Percentiles rank a stretch among this genome's conserved stretches.
phyloP scores from a whole-genome alignment of 768 basidiomycete species.

The Tylopilus subfusipes region DNA sequence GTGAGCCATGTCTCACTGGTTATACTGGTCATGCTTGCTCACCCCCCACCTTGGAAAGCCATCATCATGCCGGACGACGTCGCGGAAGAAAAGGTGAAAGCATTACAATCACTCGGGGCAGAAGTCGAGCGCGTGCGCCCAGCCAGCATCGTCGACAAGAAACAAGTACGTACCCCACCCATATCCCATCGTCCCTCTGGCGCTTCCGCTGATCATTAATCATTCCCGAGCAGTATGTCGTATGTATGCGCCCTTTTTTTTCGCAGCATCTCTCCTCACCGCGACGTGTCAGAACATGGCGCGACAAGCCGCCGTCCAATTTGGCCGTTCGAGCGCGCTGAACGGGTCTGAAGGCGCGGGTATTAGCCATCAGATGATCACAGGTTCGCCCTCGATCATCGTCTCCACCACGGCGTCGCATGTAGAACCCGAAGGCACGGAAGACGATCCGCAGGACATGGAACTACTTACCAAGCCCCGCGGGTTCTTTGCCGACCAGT shows the following conservation, averaged over 20 bases:
- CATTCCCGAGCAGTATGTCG: constrained; percentile 51
- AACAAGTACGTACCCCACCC: constrained; percentile 56
- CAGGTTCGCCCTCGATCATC: constrained; percentile 47
- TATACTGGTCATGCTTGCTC: neutral
- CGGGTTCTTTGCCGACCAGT: constrained; percentile 96
- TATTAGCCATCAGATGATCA: constrained; percentile 34
- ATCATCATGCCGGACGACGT: constrained; percentile 91
- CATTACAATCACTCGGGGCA: constrained; percentile 80
- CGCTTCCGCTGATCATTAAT: constrained; percentile 3
- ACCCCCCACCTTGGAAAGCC: constrained; percentile 43
- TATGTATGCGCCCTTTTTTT: constrained; percentile 35
- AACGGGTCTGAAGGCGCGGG: constrained; percentile 13
- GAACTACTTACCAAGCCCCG: constrained; percentile 53
- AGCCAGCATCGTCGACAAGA: constrained; percentile 94
- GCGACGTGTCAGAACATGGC: constrained; percentile 71
- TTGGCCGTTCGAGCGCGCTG: constrained; percentile 46
- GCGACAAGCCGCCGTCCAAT: constrained; percentile 68
- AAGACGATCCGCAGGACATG: constrained; percentile 36
- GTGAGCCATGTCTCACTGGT: constrained; percentile 37
- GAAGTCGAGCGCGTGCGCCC: constrained; percentile 89
- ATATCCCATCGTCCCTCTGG: neutral
- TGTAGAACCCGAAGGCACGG: constrained; percentile 33
- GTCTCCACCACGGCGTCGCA: constrained; percentile 50
- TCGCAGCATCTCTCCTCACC: neutral
- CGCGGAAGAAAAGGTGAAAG: constrained; percentile 86